A percentile compares a stretch with the other conserved stretches of the same genome.
Conservation (phyloP, 2,329 filamentous ascomycete species). For the Macroventuria anomochaeta region DNA sequence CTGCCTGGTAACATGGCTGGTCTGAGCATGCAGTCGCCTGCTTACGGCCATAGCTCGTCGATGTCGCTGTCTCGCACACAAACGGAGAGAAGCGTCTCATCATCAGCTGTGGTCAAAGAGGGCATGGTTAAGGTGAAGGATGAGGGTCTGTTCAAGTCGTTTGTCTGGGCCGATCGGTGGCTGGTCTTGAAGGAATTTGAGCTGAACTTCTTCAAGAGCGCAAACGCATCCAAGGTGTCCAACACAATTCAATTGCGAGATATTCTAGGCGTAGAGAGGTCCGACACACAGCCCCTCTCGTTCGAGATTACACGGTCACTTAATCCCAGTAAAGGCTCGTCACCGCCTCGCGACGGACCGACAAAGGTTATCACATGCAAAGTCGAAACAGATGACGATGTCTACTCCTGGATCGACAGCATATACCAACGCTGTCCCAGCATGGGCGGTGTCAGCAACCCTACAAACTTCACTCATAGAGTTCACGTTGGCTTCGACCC, state of each 20-base stretch:
- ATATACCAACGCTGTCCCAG: constrained; percentile 96
- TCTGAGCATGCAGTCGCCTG: constrained; percentile 73
- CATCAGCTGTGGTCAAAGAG: constrained; percentile 58
- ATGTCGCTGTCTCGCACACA: constrained; percentile 51
- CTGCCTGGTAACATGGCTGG: constrained; percentile 80
- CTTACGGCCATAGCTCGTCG: constrained; percentile 45
- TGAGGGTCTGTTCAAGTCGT: constrained; percentile 80
- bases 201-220: constrained; percentile 92
- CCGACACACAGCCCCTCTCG: constrained; percentile 88
- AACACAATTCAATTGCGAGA: constrained; percentile 85
- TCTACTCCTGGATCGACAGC: constrained; percentile 98
- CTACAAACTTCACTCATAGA: constrained; percentile 95
- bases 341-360: constrained; percentile 79
- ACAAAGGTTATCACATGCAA: constrained; percentile 88
- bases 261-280: constrained; percentile 86
- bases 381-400: constrained; percentile 93
- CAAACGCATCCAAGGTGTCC: constrained; percentile 80
- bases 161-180: constrained; percentile 89
- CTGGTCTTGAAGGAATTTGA: constrained; percentile 91
- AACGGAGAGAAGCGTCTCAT: constrained; percentile 49
- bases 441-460: constrained; percentile 98
- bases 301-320: constrained; percentile 87
- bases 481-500: constrained; percentile 98
- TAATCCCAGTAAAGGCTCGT: constrained; percentile 62
- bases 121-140: constrained; percentile 89